Conservation (phyloP, 2,329 filamentous ascomycete species). For the Fusarium sublunatum region DNA sequence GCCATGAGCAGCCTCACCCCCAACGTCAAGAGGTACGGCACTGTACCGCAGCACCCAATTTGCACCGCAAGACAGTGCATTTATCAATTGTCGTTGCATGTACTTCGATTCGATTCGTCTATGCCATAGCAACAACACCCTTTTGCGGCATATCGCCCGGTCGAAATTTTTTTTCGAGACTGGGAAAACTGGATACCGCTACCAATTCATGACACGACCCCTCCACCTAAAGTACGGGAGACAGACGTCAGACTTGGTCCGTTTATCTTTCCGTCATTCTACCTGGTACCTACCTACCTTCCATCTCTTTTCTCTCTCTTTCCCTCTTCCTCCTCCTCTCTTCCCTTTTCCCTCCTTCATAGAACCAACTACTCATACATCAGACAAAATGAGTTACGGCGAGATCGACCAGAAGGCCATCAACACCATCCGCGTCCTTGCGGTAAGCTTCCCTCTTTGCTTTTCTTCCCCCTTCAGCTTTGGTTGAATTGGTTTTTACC, state of each 20-base stretch:
- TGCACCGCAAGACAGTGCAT: background rate
- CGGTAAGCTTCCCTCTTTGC: conserved; percentile 71
- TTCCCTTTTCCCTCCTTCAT: conserved; percentile 40
- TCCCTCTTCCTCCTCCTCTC: conserved; percentile 41
- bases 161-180: conserved; percentile 36
- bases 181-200: conserved; percentile 45
- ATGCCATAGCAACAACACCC: conserved; percentile 8
- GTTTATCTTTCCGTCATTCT: conserved; percentile 45
- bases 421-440: conserved; percentile 97
- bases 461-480: conserved; percentile 49
- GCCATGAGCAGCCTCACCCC: conserved; percentile 19
- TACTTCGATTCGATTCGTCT: conserved; percentile 10
- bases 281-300: conserved; percentile 18
- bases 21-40: background rate
- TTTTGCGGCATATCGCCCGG: conserved; percentile 35
- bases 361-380: conserved; percentile 46
- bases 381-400: conserved; percentile 83
- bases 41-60: background rate
- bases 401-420: conserved; percentile 91
- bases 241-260: conserved; percentile 40
- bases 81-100: background rate
- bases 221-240: conserved; percentile 40
- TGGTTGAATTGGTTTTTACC: conserved; percentile 51
- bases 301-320: conserved; percentile 35
- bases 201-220: conserved; percentile 51